Base-by-base conservation (phyloP, 2,329 filamentous ascomycete species). In the Trichoderma koningiopsis region DNA sequence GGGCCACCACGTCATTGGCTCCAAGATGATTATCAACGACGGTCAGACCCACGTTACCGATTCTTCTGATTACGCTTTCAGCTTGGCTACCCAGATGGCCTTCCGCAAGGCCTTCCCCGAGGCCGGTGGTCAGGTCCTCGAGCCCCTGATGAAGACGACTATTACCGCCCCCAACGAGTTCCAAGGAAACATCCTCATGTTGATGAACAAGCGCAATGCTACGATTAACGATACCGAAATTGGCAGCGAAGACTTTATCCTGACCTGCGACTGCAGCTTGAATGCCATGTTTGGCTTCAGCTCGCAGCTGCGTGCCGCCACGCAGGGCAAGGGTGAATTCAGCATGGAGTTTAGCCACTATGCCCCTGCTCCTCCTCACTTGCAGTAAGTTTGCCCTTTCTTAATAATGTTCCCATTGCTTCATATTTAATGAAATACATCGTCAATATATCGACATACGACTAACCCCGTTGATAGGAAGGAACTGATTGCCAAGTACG, bases 281-380 rank as follows among this genome's bases (percentile, higher is more conserved):
- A 97, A 98, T 80, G 89, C 91, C 79, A 99, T 99, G 96, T 99
- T 99, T 79, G 96, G 96, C 72, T 98, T 99, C 83, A 94, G 91
- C 76, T 92, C 91, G 53, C 92, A 97, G 81, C 83, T 99, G 74
- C 88, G 96, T 75, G 96, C 96, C 16, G 92, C 94, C 27, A 98
- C 94, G 2, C 96, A 99, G 83, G 96, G 96, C 72, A 99, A 99
- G 87, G 96, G 96, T 76, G 96, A 99, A 84, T 99, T 97, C 79
- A 92, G 88, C 76, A 98, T 99, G 96, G 96, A 99, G 83, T 99
- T 99, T 77, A 96, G 92, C 81, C 96, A 98, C 83, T 99, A 99
- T 77, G 89, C 92, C 64, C 86, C 93, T 63, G 93, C 96, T 70
- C 92, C 94, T 60, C 88, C 89, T 75, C 94, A 98, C 78, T 80